Evolutionary conservation across 371 early-diverging fungal genomes (phyloP).

Genomic region (Conidiobolus incongruus): DNA sequence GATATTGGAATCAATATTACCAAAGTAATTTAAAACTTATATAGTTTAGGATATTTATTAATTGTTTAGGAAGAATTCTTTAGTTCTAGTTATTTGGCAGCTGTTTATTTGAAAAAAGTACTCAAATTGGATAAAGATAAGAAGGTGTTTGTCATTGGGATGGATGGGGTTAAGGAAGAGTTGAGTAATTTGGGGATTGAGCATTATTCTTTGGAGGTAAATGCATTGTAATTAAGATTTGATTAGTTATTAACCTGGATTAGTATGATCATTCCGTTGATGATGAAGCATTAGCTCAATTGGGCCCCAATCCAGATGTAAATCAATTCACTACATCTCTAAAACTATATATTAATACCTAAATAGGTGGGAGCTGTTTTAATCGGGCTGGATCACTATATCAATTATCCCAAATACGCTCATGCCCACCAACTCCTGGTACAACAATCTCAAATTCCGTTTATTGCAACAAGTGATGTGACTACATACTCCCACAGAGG

Average conservation of each 20-base stretch:
- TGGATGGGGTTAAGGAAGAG: constrained; percentile 72
- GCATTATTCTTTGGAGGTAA: too few relatives aligned
- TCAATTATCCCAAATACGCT: constrained; percentile 77
- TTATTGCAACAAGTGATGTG: constrained; percentile 84
- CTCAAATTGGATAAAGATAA: constrained; percentile 58
- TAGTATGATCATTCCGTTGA: too few relatives aligned
- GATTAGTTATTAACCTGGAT: too few relatives aligned
- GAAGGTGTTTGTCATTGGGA: constrained; percentile 78
- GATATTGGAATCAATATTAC: constrained; percentile 48
- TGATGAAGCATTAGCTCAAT: too few relatives aligned
- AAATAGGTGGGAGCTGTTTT: constrained; percentile 65
- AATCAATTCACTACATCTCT: too few relatives aligned
- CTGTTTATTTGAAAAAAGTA: constrained; percentile 66
- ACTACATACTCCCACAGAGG: constrained; percentile 63
- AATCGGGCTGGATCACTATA: constrained; percentile 63
- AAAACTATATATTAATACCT: too few relatives aligned
- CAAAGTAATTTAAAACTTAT: constrained; percentile 15
- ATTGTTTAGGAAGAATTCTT: constrained; percentile 62
- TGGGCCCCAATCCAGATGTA: too few relatives aligned
- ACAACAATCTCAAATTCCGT: too few relatives aligned
- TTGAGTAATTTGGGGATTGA: too few relatives aligned
- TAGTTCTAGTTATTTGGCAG: constrained; percentile 81
- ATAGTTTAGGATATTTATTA: neutral
- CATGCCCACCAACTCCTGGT: constrained; percentile 69
- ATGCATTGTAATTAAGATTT: too few relatives aligned